Evolutionary conservation across 1,139 yeast species (phyloP), one percentile per base, ranked within the genome.

Genomic region (Magnusiomyces ingens): DNA sequence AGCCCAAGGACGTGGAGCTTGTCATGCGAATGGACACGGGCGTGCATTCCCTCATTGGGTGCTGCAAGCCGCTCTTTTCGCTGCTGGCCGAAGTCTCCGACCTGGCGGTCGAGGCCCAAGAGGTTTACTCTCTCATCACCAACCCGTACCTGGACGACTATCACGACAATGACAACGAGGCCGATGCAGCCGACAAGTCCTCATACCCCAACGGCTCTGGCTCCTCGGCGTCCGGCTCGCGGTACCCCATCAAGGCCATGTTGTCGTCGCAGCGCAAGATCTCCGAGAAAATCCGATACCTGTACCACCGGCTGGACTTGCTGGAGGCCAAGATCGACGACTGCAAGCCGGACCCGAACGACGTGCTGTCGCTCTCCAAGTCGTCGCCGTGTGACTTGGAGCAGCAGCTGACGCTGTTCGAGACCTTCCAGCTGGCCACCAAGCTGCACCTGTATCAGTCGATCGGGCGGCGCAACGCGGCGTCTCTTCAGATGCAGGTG

Each of bases 21-120:
- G 76, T 85, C 65, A 69, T 64, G 56, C 57, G 52, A n/a, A 56
- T 59, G 21, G 63, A 62, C 10, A 52, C 52, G 19, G 62, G 82
- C 72, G 69, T 84, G 49, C 87, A 84, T 66, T 88, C 95, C 0
- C 71, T 86, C 50, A 78, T 84, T 56, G 94, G 94, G 1, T 77
- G 86, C 32, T 83, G 88, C 37, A 82, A 85, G 59, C 82, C 83
- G 2, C 69, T 87, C 26, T 84, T 81, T 64, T 73, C 78, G 43
- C 71, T 83, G 17, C 75, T 87, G 56, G 93, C 91, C 10, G 86
- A 84, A 56, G 83, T 86, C 41, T 81, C 82, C 40, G 79, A 80
- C 15, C 69, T 85, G 56, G 81, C 84, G 2, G 77, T 76, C 56
- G 81, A 78, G 56, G 75, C 66, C 12, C 64, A 64, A 43, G 52